Conservation (phyloP, 768 basidiomycete genomes). For the Agrocybe praecox region DNA sequence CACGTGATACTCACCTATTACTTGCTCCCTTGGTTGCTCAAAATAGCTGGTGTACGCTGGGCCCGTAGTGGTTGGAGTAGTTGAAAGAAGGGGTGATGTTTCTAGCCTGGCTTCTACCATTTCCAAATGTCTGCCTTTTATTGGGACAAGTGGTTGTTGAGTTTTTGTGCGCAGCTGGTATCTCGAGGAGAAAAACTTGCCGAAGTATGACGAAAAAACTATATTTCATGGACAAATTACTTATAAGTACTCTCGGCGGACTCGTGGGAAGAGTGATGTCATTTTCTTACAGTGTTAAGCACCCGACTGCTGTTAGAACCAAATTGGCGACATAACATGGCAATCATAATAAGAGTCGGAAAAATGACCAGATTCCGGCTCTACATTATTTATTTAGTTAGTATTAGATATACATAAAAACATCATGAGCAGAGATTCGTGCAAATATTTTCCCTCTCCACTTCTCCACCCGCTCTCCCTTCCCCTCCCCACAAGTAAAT, state of each 20-base stretch:
- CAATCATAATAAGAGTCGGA: background rate
- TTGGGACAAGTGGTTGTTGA: background rate
- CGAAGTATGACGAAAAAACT: background rate
- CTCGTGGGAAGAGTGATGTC: background rate
- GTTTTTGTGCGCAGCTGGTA: background rate
- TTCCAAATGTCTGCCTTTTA: background rate
- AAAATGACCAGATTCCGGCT: background rate
- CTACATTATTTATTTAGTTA: background rate
- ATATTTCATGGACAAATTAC: background rate
- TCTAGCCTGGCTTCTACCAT: background rate
- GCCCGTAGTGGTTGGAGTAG: background rate
- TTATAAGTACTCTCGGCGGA: background rate
- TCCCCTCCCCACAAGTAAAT: background rate
- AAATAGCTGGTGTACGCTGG: background rate
- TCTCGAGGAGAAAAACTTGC: too few relatives aligned
- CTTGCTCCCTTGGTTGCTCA: background rate
- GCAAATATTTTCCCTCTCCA: background rate
- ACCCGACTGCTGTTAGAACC: too few relatives aligned
- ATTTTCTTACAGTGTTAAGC: background rate
- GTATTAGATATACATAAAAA: background rate
- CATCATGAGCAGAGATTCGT: background rate
- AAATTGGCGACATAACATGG: too few relatives aligned
- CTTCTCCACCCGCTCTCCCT: background rate
- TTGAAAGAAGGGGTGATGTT: background rate
- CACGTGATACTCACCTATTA: background rate